Conservation (phyloP, 805 yeast genomes). For the Cyberlindnera xylosilytica region DNA sequence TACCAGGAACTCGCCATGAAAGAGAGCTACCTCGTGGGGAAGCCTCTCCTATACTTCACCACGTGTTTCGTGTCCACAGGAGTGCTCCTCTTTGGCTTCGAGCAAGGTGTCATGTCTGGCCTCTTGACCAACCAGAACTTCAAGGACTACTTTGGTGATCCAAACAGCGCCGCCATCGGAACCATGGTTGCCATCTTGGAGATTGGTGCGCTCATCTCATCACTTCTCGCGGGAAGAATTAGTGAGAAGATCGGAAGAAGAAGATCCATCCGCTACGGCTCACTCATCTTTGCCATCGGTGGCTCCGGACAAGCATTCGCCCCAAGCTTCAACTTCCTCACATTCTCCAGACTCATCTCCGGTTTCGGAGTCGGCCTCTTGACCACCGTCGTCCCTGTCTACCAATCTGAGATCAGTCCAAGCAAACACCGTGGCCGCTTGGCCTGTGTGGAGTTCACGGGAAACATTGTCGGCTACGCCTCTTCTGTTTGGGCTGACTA, state of each 20-base stretch:
- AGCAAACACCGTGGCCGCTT: slow-evolving; percentile 80
- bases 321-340: slow-evolving; percentile 49
- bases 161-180: slow-evolving; percentile 73
- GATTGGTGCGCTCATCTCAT: slow-evolving; percentile 80
- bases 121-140: slow-evolving; percentile 65
- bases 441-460: slow-evolving; percentile 86
- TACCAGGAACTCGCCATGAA: slow-evolving; percentile 26
- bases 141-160: slow-evolving; percentile 65
- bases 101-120: slow-evolving; percentile 90
- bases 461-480: slow-evolving; percentile 79
- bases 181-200: slow-evolving; percentile 86
- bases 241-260: slow-evolving; percentile 81
- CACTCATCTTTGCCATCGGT: slow-evolving; percentile 73
- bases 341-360: slow-evolving; percentile 71
- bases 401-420: slow-evolving; percentile 86
- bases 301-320: slow-evolving; percentile 72
- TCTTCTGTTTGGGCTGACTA: slow-evolving; percentile 88
- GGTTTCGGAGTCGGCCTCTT: slow-evolving; percentile 88
- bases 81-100: slow-evolving; percentile 69
- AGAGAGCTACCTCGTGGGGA: slow-evolving; percentile 26
- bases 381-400: slow-evolving; percentile 81
- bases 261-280: slow-evolving; percentile 75
- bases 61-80: slow-evolving; percentile 28
- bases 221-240: slow-evolving; percentile 71
- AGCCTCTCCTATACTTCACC: slow-evolving; percentile 28